These are phyloP conservation scores for Scenedesmus sp. DNA, from an alignment of 163 green algal genomes.

Conservation along the genomic window DNA sequence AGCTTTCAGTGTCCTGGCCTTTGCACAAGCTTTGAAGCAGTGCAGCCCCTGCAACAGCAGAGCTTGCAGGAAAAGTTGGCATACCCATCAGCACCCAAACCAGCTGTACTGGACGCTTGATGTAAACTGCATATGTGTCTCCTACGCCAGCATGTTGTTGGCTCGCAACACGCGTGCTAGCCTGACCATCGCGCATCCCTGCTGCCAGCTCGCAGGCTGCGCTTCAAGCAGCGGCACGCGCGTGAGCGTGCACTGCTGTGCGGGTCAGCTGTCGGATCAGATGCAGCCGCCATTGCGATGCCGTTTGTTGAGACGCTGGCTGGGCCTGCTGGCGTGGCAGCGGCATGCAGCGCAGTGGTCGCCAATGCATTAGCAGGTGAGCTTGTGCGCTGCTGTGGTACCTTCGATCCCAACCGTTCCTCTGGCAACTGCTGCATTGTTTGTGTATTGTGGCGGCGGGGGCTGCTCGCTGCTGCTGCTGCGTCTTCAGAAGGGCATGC, in stretches of 20 bases:
- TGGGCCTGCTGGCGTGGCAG: constrained; percentile 61
- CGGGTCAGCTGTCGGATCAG: neutral
- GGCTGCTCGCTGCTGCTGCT: neutral
- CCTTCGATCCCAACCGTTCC: too few relatives aligned
- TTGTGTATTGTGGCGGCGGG: neutral
- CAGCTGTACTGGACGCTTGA: neutral
- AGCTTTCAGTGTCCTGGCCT: neutral
- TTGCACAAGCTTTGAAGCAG: neutral
- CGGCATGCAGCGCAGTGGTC: constrained; percentile 64
- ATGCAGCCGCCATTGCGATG: constrained; percentile 27
- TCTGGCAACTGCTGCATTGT: too few relatives aligned
- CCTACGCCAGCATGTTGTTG: too few relatives aligned
- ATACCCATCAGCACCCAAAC: neutral
- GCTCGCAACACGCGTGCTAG: neutral
- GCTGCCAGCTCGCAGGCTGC: neutral
- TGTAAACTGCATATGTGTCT: neutral
- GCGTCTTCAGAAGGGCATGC: constrained; percentile 27
- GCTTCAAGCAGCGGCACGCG: constrained; percentile 16
- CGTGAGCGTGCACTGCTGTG: constrained; percentile 59
- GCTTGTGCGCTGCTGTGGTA: neutral
- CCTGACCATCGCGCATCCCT: neutral
- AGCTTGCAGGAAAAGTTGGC: neutral
- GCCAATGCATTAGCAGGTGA: constrained; percentile 71
- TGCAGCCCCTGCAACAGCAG: neutral
- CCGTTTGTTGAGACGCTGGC: constrained; percentile 64